phyloP scores from a whole-genome alignment of 2,329 filamentous ascomycete species.

The Chaetomium sp. region DNA sequence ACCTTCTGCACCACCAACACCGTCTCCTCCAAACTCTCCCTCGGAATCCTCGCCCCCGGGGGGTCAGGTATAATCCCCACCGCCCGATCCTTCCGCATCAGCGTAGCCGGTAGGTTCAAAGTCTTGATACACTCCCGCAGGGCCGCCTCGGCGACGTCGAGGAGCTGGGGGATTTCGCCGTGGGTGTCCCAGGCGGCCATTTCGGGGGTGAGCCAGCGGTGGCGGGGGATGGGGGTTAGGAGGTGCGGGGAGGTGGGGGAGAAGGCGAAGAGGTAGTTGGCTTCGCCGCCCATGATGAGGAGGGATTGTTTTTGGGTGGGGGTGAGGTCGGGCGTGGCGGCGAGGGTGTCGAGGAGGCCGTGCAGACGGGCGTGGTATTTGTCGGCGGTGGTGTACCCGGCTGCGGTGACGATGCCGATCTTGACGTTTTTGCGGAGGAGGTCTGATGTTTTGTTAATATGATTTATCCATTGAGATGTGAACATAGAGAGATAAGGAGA shows the following conservation, averaged over 20 bases:
- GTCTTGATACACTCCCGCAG: slow-evolving; percentile 74
- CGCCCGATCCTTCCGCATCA: slow-evolving; percentile 83
- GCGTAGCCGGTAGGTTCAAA: slow-evolving; percentile 68
- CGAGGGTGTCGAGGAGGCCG: slow-evolving; percentile 77
- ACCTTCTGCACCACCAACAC: slow-evolving; percentile 91
- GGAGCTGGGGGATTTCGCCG: slow-evolving; percentile 67
- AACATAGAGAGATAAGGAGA: slow-evolving; percentile 14
- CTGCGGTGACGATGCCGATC: slow-evolving; percentile 93
- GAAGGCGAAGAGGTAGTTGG: slow-evolving; percentile 89
- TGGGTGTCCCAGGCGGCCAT: slow-evolving; percentile 69
- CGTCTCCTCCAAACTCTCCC: slow-evolving; percentile 91
- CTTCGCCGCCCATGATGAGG: slow-evolving; percentile 90
- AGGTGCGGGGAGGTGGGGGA: slow-evolving; percentile 57
- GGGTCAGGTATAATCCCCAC: slow-evolving; percentile 68
- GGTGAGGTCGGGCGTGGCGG: slow-evolving; percentile 51
- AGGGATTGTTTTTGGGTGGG: slow-evolving; percentile 67
- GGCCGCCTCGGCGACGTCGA: slow-evolving; percentile 82
- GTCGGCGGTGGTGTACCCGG: slow-evolving; percentile 82
- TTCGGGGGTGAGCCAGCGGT: slow-evolving; percentile 68
- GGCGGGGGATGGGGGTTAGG: slow-evolving; percentile 59
- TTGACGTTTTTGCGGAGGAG: slow-evolving; percentile 73
- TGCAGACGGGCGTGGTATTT: slow-evolving; percentile 82
- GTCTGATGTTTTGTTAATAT: slow-evolving; percentile 33
- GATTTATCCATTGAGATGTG: no score
- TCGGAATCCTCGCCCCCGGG: slow-evolving; percentile 60